Percentiles rank a stretch among this genome's conserved stretches.
phyloP scores from a whole-genome alignment of 2,329 filamentous ascomycete species.

The Sclerotinia trifoliorum region DNA sequence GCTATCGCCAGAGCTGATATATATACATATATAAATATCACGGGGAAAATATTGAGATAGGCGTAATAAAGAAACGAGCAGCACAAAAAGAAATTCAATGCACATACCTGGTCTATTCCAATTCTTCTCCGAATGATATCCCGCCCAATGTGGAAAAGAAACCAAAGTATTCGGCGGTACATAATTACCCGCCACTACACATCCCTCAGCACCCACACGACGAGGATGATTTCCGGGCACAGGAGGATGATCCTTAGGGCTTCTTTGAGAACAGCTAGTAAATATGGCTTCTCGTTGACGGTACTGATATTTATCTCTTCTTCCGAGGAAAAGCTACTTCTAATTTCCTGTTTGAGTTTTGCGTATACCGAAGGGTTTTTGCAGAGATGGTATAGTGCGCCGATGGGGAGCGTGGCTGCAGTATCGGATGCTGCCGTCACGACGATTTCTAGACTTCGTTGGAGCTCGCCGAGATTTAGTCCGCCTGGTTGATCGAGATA shows the following conservation, averaged over 20 bases:
- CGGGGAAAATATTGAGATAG: not conserved
- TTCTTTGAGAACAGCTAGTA: not conserved
- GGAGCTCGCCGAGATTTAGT: not conserved
- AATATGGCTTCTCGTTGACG: not conserved
- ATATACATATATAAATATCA: no score
- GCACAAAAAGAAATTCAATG: not conserved
- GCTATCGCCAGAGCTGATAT: no score
- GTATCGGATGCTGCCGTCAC: not conserved
- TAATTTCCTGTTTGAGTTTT: not conserved
- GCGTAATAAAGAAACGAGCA: no score
- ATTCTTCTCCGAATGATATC: constrained; percentile 1
- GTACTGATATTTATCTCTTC: not conserved
- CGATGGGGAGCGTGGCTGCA: not conserved
- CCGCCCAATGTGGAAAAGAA: not conserved
- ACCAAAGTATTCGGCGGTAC: not conserved
- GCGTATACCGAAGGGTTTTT: not conserved
- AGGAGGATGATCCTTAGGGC: not conserved
- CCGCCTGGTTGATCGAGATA: not conserved
- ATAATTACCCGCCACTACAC: not conserved
- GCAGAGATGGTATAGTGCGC: not conserved
- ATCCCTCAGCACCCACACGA: not conserved
- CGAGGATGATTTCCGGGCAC: not conserved
- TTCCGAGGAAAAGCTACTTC: not conserved
- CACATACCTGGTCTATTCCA: not conserved
- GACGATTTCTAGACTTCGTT: not conserved